A percentile compares a stretch with the other conserved stretches of the same genome.
phyloP scores from a whole-genome alignment of 192 early-diverging fungal genomes.

The Backusella australiensis region DNA sequence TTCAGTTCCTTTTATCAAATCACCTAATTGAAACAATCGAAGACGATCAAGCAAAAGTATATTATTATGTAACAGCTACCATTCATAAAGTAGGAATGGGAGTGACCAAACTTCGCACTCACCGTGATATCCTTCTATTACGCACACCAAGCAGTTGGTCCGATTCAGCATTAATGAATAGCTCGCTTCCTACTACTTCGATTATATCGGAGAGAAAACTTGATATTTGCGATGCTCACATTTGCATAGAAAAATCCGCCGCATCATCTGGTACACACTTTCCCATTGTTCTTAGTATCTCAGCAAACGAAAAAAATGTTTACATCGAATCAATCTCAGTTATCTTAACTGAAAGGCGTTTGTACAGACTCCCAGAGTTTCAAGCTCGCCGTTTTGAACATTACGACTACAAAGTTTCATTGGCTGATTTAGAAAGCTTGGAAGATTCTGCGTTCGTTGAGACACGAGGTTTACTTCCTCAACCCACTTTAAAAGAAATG shows the following conservation, averaged over 20 bases:
- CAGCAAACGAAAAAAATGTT: conserved; percentile 18
- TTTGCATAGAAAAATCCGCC: conserved; percentile 25
- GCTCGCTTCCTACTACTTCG: conserved; percentile 17
- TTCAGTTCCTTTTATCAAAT: conserved; percentile 29
- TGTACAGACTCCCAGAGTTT: conserved; percentile 28
- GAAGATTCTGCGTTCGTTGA: background rate
- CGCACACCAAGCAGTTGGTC: conserved; percentile 16
- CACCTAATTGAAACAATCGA: conserved; percentile 30
- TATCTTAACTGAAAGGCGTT: conserved; percentile 18
- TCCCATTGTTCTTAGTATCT: conserved; percentile 16
- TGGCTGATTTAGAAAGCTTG: background rate
- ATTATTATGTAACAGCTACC: conserved; percentile 17
- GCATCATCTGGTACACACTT: conserved; percentile 31
- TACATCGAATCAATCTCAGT: conserved; percentile 24
- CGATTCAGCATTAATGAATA: conserved; percentile 14
- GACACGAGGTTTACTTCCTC: background rate
- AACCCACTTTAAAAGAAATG: conserved; percentile 12
- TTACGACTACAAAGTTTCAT: conserved; percentile 10
- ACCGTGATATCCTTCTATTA: conserved; percentile 22
- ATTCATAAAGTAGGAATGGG: conserved; percentile 3
- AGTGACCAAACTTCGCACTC: conserved; percentile 12
- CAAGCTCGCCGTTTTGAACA: conserved; percentile 19
- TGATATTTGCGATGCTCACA: conserved; percentile 15
- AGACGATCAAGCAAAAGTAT: conserved; percentile 27
- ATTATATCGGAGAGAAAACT: conserved; percentile 12